phyloP scores from a whole-genome alignment of 148 eudicot genomes.

The Vaccinium myrtillus region DNA sequence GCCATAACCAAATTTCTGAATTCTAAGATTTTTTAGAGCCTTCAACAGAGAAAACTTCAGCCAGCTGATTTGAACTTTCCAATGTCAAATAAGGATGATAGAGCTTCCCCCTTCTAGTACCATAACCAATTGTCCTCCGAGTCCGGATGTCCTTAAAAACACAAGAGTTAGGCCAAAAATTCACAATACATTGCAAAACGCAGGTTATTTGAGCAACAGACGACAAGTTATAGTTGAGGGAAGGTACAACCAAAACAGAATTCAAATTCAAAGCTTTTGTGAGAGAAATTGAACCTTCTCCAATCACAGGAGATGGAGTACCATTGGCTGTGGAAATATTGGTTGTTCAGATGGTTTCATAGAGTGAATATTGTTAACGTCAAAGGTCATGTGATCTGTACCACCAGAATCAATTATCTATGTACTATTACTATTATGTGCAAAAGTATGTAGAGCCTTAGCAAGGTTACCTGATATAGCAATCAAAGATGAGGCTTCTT shows the following conservation, averaged over 20 bases:
- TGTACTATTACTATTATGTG: too few relatives aligned
- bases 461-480: too few relatives aligned
- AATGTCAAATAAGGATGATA: background rate
- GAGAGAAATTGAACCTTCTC: background rate
- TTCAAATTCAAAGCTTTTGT: background rate
- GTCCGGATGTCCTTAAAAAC: background rate
- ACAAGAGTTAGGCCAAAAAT: background rate
- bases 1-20: conserved; percentile 15
- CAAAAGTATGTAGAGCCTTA: too few relatives aligned
- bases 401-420: too few relatives aligned
- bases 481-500: too few relatives aligned
- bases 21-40: background rate
- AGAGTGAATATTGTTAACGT: background rate
- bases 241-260: background rate
- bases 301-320: background rate
- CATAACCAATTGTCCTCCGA: conserved; percentile 11
- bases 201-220: background rate
- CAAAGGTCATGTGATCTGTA: background rate
- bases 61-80: background rate
- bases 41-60: background rate
- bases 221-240: background rate
- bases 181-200: background rate
- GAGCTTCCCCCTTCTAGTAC: conserved; percentile 12
- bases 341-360: background rate
- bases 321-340: background rate